phyloP scores from a whole-genome alignment of 192 early-diverging fungal genomes.

The Pilobolus umbonatus region DNA sequence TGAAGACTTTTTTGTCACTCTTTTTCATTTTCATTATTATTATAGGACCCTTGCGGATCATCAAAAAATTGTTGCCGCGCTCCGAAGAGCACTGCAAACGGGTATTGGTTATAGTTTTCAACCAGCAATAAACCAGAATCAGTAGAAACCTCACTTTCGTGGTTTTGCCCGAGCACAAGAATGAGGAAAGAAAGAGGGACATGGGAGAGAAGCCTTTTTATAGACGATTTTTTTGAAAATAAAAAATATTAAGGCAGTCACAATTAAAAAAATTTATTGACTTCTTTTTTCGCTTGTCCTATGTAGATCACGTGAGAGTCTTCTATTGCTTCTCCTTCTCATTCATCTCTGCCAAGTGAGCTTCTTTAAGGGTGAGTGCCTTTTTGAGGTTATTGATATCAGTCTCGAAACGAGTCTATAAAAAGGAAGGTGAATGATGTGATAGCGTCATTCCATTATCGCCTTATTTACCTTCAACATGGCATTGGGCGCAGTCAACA shows the following conservation, averaged over 20 bases:
- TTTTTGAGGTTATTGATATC: constrained; percentile 53
- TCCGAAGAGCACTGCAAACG: constrained; percentile 20
- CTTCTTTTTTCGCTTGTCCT: neutral
- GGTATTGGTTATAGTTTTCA: constrained; percentile 39
- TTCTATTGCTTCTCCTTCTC: neutral
- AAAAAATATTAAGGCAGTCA: neutral
- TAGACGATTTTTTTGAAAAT: constrained; percentile 13
- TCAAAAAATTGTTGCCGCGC: constrained; percentile 29
- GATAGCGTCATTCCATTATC: neutral
- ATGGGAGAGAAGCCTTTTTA: constrained; percentile 3
- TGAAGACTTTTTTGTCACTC: neutral
- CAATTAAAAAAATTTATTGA: neutral
- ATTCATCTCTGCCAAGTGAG: constrained; percentile 48
- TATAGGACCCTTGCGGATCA: constrained; percentile 18
- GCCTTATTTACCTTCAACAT: constrained; percentile 60
- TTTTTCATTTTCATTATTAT: constrained; percentile 2
- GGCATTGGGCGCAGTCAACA: constrained; percentile 59
- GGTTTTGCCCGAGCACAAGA: constrained; percentile 41
- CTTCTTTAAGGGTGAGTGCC: constrained; percentile 56
- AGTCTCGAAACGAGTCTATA: constrained; percentile 63
- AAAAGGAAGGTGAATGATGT: too few species aligned
- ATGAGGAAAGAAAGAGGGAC: constrained; percentile 15
- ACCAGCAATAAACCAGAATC: constrained; percentile 41
- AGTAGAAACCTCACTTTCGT: constrained; percentile 35
- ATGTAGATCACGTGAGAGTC: too few species aligned